These are phyloP conservation scores for Apostasia shenzhenica DNA, from an alignment of 106 monocot genomes.

Conservation along the genomic window DNA sequence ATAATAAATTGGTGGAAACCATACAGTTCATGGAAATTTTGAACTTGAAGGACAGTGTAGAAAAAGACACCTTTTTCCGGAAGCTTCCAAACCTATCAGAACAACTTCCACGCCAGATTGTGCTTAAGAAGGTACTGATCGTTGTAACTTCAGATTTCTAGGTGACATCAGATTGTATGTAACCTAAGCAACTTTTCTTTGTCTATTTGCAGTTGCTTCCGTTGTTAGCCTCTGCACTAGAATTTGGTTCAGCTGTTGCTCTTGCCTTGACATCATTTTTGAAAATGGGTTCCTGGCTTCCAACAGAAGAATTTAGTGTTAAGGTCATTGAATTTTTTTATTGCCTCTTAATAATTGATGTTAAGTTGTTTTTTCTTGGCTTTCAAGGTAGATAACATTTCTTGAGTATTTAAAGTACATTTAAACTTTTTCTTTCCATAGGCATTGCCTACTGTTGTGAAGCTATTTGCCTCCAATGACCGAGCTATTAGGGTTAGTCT, in stretches of 20 bases:
- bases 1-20: conserved; percentile 96
- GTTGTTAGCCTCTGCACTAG: conserved; percentile 71
- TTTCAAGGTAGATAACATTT: no score
- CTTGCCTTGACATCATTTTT: conserved; percentile 84
- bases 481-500: conserved; percentile 91
- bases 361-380: no score
- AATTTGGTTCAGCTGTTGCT: conserved; percentile 97
- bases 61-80: conserved; percentile 92
- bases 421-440: conserved; percentile 8
- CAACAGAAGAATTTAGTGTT: conserved; percentile 66
- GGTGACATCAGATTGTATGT: background rate
- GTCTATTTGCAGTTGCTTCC: conserved; percentile 67
- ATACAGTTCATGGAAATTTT: conserved; percentile 98
- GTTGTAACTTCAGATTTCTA: background rate
- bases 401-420: background rate
- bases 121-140: conserved; percentile 75
- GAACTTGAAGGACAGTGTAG: conserved; percentile 97
- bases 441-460: conserved; percentile 86
- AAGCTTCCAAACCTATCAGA: conserved; percentile 93
- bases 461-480: conserved; percentile 94
- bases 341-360: no score
- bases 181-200: background rate
- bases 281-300: conserved; percentile 98
- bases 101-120: conserved; percentile 89
- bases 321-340: conserved; percentile 40